A percentile compares a stretch with the other conserved stretches of the same genome.
Evolutionary conservation across 2,329 filamentous ascomycete genomes (phyloP).

Genomic region (Monilinia vaccinii-corymbosi): DNA sequence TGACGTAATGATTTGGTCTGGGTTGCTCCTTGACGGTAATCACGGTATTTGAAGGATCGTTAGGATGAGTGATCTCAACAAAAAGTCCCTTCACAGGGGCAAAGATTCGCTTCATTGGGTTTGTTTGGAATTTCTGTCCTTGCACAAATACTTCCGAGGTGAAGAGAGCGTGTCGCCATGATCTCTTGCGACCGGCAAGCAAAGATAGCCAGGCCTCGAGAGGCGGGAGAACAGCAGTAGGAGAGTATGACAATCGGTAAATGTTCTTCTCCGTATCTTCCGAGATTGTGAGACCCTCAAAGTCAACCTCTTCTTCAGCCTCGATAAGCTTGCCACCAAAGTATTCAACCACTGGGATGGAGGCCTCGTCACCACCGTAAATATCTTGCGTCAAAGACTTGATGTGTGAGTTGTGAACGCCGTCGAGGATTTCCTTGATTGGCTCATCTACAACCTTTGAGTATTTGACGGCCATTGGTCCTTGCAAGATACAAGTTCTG

Average conservation of each 20-base stretch:
- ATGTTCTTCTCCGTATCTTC: conserved; percentile 72
- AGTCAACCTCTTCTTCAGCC: conserved; percentile 60
- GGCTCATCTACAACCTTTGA: conserved; percentile 87
- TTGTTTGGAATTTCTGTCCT: conserved; percentile 93
- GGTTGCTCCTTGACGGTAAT: conserved; percentile 85
- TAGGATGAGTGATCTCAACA: conserved; percentile 77
- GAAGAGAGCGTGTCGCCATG: conserved; percentile 92
- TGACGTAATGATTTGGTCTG: conserved; percentile 74
- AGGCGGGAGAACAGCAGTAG: conserved; percentile 66
- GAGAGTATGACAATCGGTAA: conserved; percentile 71
- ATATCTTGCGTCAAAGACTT: conserved; percentile 67
- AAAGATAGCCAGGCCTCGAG: conserved; percentile 80
- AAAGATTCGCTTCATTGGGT: conserved; percentile 88
- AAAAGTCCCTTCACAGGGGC: conserved; percentile 77
- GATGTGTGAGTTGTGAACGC: conserved; percentile 84
- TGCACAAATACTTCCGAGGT: conserved; percentile 90
- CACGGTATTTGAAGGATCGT: conserved; percentile 72
- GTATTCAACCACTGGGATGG: conserved; percentile 83
- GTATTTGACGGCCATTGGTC: conserved; percentile 85
- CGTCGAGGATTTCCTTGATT: conserved; percentile 87
- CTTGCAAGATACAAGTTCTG: conserved; percentile 91
- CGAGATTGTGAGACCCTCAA: conserved; percentile 78
- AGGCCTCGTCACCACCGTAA: conserved; percentile 63
- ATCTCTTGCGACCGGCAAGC: conserved; percentile 75
- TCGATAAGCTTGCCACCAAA: conserved; percentile 84